A percentile compares a stretch with the other conserved stretches of the same genome.
Evolutionary conservation across 2,329 filamentous ascomycete genomes (phyloP).

Genomic region (Penicillium rolfsii): DNA sequence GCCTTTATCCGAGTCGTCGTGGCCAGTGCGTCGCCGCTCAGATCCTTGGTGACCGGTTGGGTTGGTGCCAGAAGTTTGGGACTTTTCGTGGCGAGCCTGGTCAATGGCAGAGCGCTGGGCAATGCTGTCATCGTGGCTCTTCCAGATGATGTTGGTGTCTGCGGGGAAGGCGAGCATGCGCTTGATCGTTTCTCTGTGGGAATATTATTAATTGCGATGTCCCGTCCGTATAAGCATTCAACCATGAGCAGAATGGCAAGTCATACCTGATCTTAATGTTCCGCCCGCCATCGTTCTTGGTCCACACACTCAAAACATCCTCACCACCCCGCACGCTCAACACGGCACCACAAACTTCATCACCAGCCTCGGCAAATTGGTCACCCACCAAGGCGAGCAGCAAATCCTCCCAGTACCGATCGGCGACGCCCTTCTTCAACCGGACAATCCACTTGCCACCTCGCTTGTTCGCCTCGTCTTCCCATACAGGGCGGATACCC

Average conservation of each 20-base stretch:
- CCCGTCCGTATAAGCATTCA: neutral
- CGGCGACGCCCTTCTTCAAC: conserved; percentile 94
- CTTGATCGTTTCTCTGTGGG: conserved; percentile 83
- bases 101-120: conserved; percentile 88
- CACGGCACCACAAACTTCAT: conserved; percentile 94
- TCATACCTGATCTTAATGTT: conserved; percentile 93
- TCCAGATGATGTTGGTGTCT: conserved; percentile 92
- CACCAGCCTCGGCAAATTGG: conserved; percentile 87
- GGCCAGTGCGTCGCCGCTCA: conserved; percentile 49
- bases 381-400: conserved; percentile 89
- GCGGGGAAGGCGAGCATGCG: conserved; percentile 80
- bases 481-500: conserved; percentile 95
- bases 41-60: conserved; percentile 38
- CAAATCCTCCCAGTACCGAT: conserved; percentile 96
- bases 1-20: conserved; percentile 51
- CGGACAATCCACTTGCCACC: conserved; percentile 98
- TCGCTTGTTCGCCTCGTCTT: conserved; percentile 94
- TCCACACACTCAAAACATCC: conserved; percentile 98
- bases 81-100: conserved; percentile 87
- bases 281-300: conserved; percentile 85
- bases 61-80: conserved; percentile 40
- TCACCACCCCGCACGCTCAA: conserved; percentile 93
- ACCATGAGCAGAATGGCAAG: conserved; percentile 13
- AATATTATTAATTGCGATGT: conserved; percentile 24
- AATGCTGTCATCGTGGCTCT: conserved; percentile 95